phyloP scores from a whole-genome alignment of 768 basidiomycete genomes.

The Tulasnella sp. region DNA sequence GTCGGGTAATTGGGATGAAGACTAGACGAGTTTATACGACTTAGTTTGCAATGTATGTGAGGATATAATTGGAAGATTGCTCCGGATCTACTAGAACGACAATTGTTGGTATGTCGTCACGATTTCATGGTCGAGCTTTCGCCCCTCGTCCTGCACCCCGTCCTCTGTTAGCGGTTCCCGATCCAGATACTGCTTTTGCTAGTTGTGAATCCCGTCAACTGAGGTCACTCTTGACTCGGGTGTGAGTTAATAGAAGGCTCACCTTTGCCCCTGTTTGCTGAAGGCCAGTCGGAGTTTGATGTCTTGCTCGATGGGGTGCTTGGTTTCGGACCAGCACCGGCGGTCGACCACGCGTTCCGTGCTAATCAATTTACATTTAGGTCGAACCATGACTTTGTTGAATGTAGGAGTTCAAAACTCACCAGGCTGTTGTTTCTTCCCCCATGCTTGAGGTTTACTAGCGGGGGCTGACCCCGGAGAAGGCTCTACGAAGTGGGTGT shows the following conservation, averaged over 20 bases:
- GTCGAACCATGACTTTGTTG: neutral
- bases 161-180: neutral
- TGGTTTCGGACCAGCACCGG: neutral
- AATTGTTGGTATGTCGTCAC: too few relatives aligned
- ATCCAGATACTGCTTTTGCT: neutral
- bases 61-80: neutral
- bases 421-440: neutral
- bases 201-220: neutral
- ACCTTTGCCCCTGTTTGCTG: neutral
- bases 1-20: conserved; percentile 78
- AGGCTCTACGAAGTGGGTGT: neutral
- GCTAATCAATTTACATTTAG: neutral
- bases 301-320: neutral
- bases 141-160: neutral
- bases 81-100: neutral
- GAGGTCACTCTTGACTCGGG: neutral
- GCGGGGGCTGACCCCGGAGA: neutral
- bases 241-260: neutral
- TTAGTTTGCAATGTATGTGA: neutral
- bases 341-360: neutral
- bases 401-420: neutral
- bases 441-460: neutral
- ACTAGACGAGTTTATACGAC: conserved; percentile 21
- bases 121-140: neutral
- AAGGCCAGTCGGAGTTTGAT: neutral